Evolutionary conservation across 305 asterid genomes (phyloP).

Genomic region (Caryopteris hybrid): DNA sequence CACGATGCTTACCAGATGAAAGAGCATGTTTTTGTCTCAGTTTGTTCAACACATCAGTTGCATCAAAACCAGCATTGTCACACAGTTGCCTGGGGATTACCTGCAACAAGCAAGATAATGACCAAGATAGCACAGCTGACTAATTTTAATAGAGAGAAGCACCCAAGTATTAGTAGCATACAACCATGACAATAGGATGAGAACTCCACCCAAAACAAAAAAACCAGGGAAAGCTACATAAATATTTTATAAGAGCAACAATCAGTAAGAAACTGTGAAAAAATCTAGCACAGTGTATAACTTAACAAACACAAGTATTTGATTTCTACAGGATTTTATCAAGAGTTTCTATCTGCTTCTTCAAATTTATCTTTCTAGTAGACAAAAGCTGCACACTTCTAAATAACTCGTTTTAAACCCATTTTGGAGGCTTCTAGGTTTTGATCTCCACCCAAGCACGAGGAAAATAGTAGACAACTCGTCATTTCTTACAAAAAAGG

Average conservation of each 20-base stretch:
- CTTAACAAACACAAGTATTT: neutral
- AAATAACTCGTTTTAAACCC: neutral
- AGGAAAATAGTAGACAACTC: neutral
- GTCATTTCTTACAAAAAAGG: too few relatives aligned
- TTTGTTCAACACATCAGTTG: constrained; percentile 92
- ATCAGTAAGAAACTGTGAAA: too few relatives aligned
- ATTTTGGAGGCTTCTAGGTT: constrained; percentile 12
- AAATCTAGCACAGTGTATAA: neutral
- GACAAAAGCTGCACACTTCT: neutral
- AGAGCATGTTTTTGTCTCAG: constrained; percentile 93
- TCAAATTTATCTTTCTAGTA: neutral
- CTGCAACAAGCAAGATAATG: too few relatives aligned
- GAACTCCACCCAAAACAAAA: too few relatives aligned
- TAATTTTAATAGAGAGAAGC: too few relatives aligned
- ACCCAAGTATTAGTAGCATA: too few relatives aligned
- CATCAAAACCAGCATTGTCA: constrained; percentile 98
- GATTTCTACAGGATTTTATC: neutral
- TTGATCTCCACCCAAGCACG: neutral
- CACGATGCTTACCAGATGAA: constrained; percentile 65
- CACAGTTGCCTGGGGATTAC: constrained; percentile 91
- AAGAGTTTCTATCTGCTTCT: neutral
- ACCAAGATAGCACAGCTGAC: too few relatives aligned
- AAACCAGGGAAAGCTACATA: too few relatives aligned
- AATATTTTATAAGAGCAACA: too few relatives aligned
- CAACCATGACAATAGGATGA: too few relatives aligned